Evolutionary conservation across 2,329 filamentous ascomycete genomes (phyloP), one percentile per base, ranked within the genome.

Genomic region (Aureobasidium pullulans): DNA sequence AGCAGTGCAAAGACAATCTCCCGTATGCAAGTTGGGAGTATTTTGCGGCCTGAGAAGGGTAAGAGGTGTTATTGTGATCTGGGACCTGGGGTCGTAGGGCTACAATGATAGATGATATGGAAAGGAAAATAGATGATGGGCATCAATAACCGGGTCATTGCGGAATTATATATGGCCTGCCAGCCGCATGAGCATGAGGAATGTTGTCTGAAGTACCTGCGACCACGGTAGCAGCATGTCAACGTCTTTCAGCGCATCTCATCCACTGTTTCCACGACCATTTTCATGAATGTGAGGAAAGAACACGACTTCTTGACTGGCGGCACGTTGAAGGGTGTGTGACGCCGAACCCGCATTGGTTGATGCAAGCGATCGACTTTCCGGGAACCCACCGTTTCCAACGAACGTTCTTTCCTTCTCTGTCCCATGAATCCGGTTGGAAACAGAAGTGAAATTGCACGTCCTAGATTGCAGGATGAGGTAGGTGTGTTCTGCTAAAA

Each of bases 161-260:
- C 40, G 40, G 40, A 39, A 46, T 37, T 56, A 56, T 37, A 56
- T 56, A 46, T 46, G 8, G 13, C 40, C 40, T 19, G 52, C 10
- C 52, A 37, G n/a, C 52, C 52, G 52, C 52, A 28, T 46, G 31
- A 56, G 52, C 52, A 28, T 46, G 31, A 56, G 52, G 40, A 46
- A 56, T 44, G 52, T 56, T 34, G 32, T 19, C 52, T 31, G 13
- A n/a, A 19, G 29, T 56, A 43, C n/a, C 10, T 42, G 29, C 37
- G 37, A 34, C 29, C 16, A 39, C 31, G 16, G 15, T 32, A 34
- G 42, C 47, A 49, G 32, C 19, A 6, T 8, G 19, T 31, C 34
- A 15, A 31, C 6, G 4, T n/a, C 7, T 29, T 7, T 40, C 34
- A 40, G 23, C 15, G 16, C 34, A 13, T 29, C 15, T 52, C 36